A percentile compares a stretch with the other conserved stretches of the same genome.
Conservation (phyloP, 306 rosid species). For the Vicia faba region DNA sequence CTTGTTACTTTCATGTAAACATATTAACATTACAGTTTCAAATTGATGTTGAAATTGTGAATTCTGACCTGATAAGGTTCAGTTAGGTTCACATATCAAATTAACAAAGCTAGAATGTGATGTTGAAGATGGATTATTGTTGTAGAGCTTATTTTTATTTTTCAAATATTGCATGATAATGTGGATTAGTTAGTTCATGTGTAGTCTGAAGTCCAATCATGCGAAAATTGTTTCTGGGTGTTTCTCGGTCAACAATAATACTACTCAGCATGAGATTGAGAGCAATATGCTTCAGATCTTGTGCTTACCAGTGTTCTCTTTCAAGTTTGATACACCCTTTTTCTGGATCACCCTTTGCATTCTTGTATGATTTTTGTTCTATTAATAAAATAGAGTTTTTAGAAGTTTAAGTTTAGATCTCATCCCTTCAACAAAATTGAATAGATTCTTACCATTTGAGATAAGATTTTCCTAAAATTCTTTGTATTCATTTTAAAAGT, state of each 20-base stretch:
- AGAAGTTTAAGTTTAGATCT: neutral
- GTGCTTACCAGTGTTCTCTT: neutral
- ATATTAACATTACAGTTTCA: slow-evolving; percentile 4
- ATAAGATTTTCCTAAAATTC: neutral
- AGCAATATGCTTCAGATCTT: neutral
- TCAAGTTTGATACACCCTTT: neutral
- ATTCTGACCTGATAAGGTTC: slow-evolving; percentile 20
- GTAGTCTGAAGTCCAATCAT: neutral
- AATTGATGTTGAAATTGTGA: slow-evolving; percentile 14
- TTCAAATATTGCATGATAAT: slow-evolving; percentile 1
- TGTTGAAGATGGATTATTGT: neutral
- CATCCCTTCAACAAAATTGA: neutral
- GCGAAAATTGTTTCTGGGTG: neutral
- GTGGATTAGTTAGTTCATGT: neutral
- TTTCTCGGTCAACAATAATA: slow-evolving; percentile 10
- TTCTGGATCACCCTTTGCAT: neutral
- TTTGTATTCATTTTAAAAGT: neutral
- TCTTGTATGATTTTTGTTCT: neutral
- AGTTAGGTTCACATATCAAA: slow-evolving; percentile 25
- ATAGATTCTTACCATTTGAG: neutral
- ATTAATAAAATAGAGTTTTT: neutral
- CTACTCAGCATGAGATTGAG: neutral
- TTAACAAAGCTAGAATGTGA: neutral
- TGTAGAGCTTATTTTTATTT: neutral
- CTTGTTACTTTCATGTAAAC: slow-evolving; percentile 35